Conservation (phyloP, 768 basidiomycete species). For the Obba rivulosa region DNA sequence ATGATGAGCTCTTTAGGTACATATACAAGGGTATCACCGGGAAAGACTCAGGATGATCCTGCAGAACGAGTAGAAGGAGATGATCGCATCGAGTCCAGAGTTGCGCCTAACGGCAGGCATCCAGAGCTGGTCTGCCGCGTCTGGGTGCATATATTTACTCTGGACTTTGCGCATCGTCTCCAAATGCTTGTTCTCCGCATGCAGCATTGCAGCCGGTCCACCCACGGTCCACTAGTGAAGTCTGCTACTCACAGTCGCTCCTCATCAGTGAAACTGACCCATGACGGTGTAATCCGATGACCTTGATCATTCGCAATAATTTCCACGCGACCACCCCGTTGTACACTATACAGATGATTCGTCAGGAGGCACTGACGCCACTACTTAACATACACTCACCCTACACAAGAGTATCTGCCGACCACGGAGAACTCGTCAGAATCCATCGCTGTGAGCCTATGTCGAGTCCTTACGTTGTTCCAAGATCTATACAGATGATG, state of each 20-base stretch:
- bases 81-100: too few relatives aligned
- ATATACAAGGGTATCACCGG: too few relatives aligned
- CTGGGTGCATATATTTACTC: too few relatives aligned
- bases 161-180: too few relatives aligned
- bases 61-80: too few relatives aligned
- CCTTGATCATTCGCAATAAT: conserved; percentile 49
- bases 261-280: conserved; percentile 54
- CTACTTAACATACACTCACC: conserved; percentile 42
- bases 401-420: conserved; percentile 89
- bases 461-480: conserved; percentile 59
- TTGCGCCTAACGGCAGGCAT: too few relatives aligned
- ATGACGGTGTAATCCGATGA: conserved; percentile 60
- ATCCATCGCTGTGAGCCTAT: background rate
- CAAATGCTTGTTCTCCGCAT: too few relatives aligned
- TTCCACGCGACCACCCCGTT: conserved; percentile 40
- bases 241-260: conserved; percentile 48
- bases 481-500: conserved; percentile 57
- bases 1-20: too few relatives aligned
- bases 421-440: conserved; percentile 20
- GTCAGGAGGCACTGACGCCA: background rate
- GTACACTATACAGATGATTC: conserved; percentile 32
- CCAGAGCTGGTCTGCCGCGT: too few relatives aligned
- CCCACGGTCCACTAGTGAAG: too few relatives aligned
- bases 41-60: too few relatives aligned
- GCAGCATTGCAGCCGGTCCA: too few relatives aligned